Percentiles rank a stretch among this genome's conserved stretches.
These are phyloP conservation scores for Xerocomellus intermedius DNA, from an alignment of 768 basidiomycete species.

Conservation along the genomic window DNA sequence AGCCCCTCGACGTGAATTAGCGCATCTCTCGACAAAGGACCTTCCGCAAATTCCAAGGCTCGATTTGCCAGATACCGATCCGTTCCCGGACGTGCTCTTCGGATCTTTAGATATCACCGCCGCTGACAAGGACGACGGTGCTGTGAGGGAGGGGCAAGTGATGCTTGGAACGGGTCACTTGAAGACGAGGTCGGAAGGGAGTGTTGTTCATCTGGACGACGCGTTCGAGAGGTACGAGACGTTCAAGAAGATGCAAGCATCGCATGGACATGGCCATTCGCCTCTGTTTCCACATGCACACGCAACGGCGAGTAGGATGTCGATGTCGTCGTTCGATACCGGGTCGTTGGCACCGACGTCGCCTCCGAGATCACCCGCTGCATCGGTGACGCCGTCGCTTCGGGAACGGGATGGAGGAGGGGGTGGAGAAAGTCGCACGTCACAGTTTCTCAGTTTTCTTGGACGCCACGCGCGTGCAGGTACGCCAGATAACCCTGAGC, in stretches of 20 bases:
- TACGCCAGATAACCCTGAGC: slow-evolving; percentile 48
- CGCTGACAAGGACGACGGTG: background rate
- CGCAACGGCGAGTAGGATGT: slow-evolving; percentile 45
- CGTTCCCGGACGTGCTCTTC: background rate
- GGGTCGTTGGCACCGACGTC: slow-evolving; percentile 31
- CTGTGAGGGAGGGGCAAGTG: background rate
- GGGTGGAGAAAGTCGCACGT: slow-evolving; percentile 38
- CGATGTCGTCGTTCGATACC: slow-evolving; percentile 60
- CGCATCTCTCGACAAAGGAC: slow-evolving; percentile 39
- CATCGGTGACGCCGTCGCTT: slow-evolving; percentile 30
- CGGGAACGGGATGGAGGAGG: slow-evolving; percentile 23
- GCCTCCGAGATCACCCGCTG: slow-evolving; percentile 42
- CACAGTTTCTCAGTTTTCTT: slow-evolving; percentile 60
- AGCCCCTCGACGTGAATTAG: slow-evolving; percentile 17
- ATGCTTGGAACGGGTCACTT: background rate
- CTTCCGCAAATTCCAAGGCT: slow-evolving; percentile 52
- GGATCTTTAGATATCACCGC: background rate
- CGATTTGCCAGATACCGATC: slow-evolving; percentile 23
- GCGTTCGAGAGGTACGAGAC: slow-evolving; percentile 89
- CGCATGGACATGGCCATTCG: slow-evolving; percentile 6
- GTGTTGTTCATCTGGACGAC: slow-evolving; percentile 55
- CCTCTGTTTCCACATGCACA: slow-evolving; percentile 4
- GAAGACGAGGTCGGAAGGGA: slow-evolving; percentile 15
- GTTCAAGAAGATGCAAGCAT: slow-evolving; percentile 57
- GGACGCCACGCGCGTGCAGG: slow-evolving; percentile 44